phyloP scores from a whole-genome alignment of 495 filamentous ascomycete species.

The Lophium mytilinum region DNA sequence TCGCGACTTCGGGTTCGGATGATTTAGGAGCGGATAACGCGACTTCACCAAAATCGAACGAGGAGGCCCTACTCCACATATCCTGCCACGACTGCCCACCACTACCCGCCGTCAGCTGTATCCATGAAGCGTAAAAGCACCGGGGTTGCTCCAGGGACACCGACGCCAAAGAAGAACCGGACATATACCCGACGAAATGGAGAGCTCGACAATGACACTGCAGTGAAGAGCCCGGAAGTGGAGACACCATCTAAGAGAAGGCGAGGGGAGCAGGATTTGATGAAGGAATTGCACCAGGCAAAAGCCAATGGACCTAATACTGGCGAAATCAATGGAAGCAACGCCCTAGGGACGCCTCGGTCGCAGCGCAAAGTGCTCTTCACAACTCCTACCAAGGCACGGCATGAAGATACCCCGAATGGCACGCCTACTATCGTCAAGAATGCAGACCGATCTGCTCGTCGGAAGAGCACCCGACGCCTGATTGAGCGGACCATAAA shows the following conservation, averaged over 20 bases:
- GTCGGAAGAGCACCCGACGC: slow-evolving; percentile 72
- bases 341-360: slow-evolving; percentile 12
- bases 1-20: too few species aligned
- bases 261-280: neutral
- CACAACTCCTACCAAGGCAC: slow-evolving; percentile 13
- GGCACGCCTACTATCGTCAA: slow-evolving; percentile 49
- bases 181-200: neutral
- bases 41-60: too few species aligned
- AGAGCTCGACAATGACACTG: slow-evolving; percentile 2
- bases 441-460: slow-evolving; percentile 73
- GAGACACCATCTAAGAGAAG: slow-evolving; percentile 15
- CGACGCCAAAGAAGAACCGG: slow-evolving; percentile 12
- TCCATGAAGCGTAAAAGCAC: slow-evolving; percentile 19
- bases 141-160: slow-evolving; percentile 7
- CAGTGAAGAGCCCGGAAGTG: slow-evolving; percentile 1
- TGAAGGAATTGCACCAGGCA: neutral
- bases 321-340: slow-evolving; percentile 3
- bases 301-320: slow-evolving; percentile 8
- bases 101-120: too few species aligned
- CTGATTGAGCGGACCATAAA: slow-evolving; percentile 57
- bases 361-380: slow-evolving; percentile 20
- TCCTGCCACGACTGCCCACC: too few species aligned
- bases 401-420: slow-evolving; percentile 13
- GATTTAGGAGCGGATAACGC: too few species aligned
- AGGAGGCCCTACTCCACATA: too few species aligned